These are phyloP conservation scores for Oryza glaberrima DNA, from an alignment of 176 grass and related monocot species.

Conservation along the genomic window DNA sequence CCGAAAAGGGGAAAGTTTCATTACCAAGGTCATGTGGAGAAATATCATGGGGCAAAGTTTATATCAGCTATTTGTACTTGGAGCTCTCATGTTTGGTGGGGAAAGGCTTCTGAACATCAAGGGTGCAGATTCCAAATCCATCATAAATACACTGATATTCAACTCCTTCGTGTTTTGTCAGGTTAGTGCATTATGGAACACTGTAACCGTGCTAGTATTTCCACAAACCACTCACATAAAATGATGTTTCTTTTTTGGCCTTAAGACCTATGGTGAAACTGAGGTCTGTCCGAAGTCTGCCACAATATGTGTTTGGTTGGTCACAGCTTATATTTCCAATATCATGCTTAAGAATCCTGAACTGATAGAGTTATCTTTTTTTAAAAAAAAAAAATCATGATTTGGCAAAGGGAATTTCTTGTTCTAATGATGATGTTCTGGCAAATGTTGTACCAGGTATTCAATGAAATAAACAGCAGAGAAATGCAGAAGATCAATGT, in stretches of 20 bases:
- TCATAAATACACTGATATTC: slow-evolving; percentile 93
- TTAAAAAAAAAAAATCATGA: no score
- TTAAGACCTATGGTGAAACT: neutral
- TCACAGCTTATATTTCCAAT: neutral
- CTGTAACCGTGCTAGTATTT: neutral
- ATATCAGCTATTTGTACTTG: slow-evolving; percentile 81
- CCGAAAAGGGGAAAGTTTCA: slow-evolving; percentile 66
- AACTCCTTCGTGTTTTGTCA: slow-evolving; percentile 99
- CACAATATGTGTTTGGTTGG: neutral
- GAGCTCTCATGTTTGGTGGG: slow-evolving; percentile 74
- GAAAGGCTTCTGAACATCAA: slow-evolving; percentile 68
- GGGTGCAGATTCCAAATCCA: slow-evolving; percentile 60
- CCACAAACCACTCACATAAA: neutral
- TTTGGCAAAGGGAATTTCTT: neutral
- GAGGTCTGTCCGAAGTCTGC: neutral
- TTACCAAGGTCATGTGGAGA: slow-evolving; percentile 92
- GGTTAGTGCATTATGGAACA: slow-evolving; percentile 49
- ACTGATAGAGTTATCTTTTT: neutral
- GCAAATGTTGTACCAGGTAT: slow-evolving; percentile 54
- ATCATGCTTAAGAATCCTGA: neutral
- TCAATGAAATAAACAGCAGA: slow-evolving; percentile 98
- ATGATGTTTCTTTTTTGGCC: neutral
- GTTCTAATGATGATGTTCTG: neutral
- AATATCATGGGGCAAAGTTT: slow-evolving; percentile 91
- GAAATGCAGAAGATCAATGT: slow-evolving; percentile 97